Conservation (phyloP, 2,329 filamentous ascomycete species). For the Colletotrichum truncatum region DNA sequence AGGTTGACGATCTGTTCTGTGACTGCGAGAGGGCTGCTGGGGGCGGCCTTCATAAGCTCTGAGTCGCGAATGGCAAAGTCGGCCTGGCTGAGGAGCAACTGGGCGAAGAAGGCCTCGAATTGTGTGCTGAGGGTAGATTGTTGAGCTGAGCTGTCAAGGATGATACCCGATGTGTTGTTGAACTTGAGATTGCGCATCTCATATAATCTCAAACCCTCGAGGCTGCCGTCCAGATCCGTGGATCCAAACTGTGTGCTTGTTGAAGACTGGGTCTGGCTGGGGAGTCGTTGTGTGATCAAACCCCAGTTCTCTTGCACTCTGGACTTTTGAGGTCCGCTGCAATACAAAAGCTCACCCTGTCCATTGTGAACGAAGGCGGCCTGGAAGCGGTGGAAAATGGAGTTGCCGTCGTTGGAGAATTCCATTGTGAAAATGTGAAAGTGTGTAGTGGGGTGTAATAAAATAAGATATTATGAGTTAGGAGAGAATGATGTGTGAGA, state of each 20-base stretch:
- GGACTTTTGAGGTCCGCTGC: slow-evolving; percentile 9
- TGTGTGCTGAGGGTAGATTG: slow-evolving; percentile 5
- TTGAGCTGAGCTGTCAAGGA: slow-evolving; percentile 2
- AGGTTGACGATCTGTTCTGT: slow-evolving; percentile 24
- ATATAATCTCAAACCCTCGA: slow-evolving; percentile 11
- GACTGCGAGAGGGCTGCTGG: neutral
- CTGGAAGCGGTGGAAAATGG: slow-evolving; percentile 28
- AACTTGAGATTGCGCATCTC: slow-evolving; percentile 2
- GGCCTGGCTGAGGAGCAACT: slow-evolving; percentile 19
- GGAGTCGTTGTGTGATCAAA: slow-evolving; percentile 3
- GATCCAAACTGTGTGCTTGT: neutral
- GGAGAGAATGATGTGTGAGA: neutral
- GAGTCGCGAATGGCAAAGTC: slow-evolving; percentile 22
- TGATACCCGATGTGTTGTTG: slow-evolving; percentile 5
- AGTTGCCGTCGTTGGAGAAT: slow-evolving; percentile 27
- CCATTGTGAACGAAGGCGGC: slow-evolving; percentile 23
- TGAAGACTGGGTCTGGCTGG: neutral
- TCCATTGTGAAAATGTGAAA: slow-evolving; percentile 12
- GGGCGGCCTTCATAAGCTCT: neutral
- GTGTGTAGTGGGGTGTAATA: neutral
- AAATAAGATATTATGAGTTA: slow-evolving; percentile 10
- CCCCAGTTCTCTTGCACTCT: slow-evolving; percentile 17
- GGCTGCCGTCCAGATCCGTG: neutral
- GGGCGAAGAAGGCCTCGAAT: slow-evolving; percentile 16
- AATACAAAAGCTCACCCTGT: slow-evolving; percentile 20